Conservation (phyloP, 2,329 filamentous ascomycete genomes). For the Fusarium oxysporum region DNA sequence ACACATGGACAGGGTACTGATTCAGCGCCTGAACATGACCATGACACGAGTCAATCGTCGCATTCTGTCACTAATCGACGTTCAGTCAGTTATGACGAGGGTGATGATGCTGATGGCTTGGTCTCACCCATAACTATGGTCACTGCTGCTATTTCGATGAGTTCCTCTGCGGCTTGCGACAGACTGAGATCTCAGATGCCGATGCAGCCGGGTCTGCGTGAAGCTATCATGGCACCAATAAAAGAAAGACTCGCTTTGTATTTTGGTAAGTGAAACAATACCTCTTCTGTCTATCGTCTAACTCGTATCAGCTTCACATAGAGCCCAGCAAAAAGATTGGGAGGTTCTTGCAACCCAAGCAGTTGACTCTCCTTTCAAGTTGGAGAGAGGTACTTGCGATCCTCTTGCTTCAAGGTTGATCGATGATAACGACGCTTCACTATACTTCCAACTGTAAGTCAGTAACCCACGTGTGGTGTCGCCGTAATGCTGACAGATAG, state of each 20-base stretch:
- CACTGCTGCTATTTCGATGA: slow-evolving; percentile 2
- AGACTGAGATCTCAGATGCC: slow-evolving; percentile 16
- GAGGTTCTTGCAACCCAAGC: slow-evolving; percentile 7
- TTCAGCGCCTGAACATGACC: neutral
- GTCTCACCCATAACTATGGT: slow-evolving; percentile 3
- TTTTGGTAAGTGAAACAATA: neutral
- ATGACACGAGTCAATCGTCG: neutral
- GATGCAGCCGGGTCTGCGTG: slow-evolving; percentile 10
- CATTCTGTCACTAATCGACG: neutral
- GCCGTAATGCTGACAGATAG: neutral
- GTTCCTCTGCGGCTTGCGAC: slow-evolving; percentile 9
- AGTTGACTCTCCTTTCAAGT: slow-evolving; percentile 15
- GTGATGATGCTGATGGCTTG: neutral
- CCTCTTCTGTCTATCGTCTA: fast-evolving
- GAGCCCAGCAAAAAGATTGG: slow-evolving; percentile 17
- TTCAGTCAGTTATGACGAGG: neutral
- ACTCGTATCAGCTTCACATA: neutral
- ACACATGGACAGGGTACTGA: neutral
- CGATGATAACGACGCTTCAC: slow-evolving; percentile 4
- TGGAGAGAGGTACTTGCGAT: slow-evolving; percentile 14
- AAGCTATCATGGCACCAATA: slow-evolving; percentile 20
- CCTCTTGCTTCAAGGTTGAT: slow-evolving; percentile 13
- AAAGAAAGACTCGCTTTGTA: slow-evolving; percentile 13
- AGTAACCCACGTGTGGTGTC: fast-evolving
- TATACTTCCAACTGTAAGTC: slow-evolving; percentile 14